Conservation (phyloP, 208 protist genomes). For the Leishmania mexicana region DNA sequence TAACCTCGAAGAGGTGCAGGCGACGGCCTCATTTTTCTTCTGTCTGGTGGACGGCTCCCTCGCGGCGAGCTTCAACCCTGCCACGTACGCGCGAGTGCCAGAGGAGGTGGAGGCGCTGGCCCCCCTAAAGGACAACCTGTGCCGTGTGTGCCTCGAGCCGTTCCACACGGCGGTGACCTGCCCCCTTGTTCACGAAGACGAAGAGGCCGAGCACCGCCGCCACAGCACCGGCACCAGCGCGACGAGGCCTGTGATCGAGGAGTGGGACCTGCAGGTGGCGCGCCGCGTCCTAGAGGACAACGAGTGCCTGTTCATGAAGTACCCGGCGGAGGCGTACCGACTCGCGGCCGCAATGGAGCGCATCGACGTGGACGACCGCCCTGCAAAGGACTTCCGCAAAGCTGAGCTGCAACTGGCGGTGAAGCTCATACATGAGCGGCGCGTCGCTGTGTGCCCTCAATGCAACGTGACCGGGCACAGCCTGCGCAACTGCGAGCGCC, state of each 20-base stretch:
- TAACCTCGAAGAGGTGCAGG: constrained; percentile 61
- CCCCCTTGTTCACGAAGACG: constrained; percentile 32
- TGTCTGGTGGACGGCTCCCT: constrained; percentile 86
- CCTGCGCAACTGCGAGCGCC: constrained; percentile 53
- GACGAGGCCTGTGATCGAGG: constrained; percentile 41
- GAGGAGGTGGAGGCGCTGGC: constrained; percentile 73
- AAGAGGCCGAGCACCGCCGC: constrained; percentile 29
- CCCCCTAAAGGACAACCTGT: constrained; percentile 72
- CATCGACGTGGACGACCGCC: constrained; percentile 80
- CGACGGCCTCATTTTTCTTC: constrained; percentile 83
- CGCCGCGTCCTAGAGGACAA: constrained; percentile 70
- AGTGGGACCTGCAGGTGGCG: constrained; percentile 83
- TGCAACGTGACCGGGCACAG: constrained; percentile 74
- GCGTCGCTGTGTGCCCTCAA: constrained; percentile 56
- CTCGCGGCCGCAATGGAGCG: constrained; percentile 51
- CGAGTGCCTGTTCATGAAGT: constrained; percentile 52
- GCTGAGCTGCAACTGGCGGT: constrained; percentile 77
- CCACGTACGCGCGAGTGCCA: constrained; percentile 75
- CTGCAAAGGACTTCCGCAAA: constrained; percentile 84
- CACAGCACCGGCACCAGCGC: constrained; percentile 25
- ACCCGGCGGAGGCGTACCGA: constrained; percentile 46
- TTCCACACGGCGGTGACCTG: constrained; percentile 73
- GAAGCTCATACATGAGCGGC: constrained; percentile 66
- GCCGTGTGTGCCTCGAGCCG: constrained; percentile 70
- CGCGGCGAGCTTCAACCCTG: constrained; percentile 56